Evolutionary conservation across 2,329 filamentous ascomycete genomes (phyloP).

Genomic region (Colletotrichum paranaense): DNA sequence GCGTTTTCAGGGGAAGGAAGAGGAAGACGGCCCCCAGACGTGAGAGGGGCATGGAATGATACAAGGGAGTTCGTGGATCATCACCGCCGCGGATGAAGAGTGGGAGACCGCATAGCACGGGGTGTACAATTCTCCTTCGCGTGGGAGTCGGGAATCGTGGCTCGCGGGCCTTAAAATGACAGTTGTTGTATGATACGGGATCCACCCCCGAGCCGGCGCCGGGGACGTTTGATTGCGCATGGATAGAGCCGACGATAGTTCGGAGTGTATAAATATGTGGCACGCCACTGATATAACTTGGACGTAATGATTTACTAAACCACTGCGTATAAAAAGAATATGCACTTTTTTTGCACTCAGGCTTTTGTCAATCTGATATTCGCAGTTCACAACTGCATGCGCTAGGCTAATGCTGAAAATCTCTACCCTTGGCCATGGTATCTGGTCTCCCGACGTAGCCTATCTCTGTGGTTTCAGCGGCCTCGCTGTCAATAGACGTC

Average conservation of each 20-base stretch:
- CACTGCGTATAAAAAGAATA: background rate
- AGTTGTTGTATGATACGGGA: slow-evolving; percentile 27
- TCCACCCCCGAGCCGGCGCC: slow-evolving; percentile 13
- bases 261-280: slow-evolving; percentile 29
- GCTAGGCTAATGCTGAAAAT: slow-evolving; percentile 32
- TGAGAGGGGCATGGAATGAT: slow-evolving; percentile 30
- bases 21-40: slow-evolving; percentile 38
- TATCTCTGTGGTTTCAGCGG: slow-evolving; percentile 4
- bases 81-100: no score
- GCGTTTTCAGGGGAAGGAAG: background rate
- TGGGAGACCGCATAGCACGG: background rate
- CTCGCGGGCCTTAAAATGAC: background rate
- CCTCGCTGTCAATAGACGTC: background rate
- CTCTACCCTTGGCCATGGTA: slow-evolving; percentile 1
- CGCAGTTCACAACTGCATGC: slow-evolving; percentile 10
- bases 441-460: slow-evolving; percentile 18
- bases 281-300: slow-evolving; percentile 12
- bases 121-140: background rate
- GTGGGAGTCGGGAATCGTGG: background rate
- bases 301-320: slow-evolving; percentile 2
- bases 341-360: background rate
- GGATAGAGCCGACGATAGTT: slow-evolving; percentile 14
- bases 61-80: no score
- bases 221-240: slow-evolving; percentile 8
- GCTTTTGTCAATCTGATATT: slow-evolving; percentile 7